Base-by-base conservation (phyloP, 2,329 filamentous ascomycete species). In the Botrytis deweyae region DNA sequence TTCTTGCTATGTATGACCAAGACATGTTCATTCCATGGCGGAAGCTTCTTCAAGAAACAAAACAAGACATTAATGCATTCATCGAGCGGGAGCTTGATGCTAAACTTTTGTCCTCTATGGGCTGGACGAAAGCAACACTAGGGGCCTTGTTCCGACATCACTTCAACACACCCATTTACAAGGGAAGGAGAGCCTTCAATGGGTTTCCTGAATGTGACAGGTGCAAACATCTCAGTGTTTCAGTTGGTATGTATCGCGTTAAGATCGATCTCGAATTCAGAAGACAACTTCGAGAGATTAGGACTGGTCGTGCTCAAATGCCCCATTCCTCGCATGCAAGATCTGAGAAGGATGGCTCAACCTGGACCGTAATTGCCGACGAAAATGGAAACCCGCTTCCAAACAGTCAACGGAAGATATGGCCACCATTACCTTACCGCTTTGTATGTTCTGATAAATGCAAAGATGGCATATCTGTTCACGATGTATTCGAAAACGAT, bases 1-100 rank as follows among this genome's bases (percentile, higher is more conserved):
- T 10, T 72, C 59, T 72, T 40, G 70, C 59, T 5, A 72, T 72
- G 44, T 52, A 64, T 20, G 70, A 72, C 46, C 42, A 49, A 8
- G 61, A 65, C 4, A 42, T 64, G 42, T 65, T 58, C 14, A 36
- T 58, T 42, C 10, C 10, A 55, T 72, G 70, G 70, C 59, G 36
- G 22, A 44, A 2, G 20, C 59, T 72, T 12, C 36, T 72, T 38
- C 59, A 42, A 18, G 70, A 55, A 42, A n/a, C n/a, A 4, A 25
- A 64, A 25, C 44, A 66, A 65, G 46, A 72, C 6, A 72, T 65
- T 14, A 36, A 58, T 65, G 25, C 2, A 4, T 72, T 72, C 22
- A 58, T 72, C 20, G 36, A 72, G 33, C 70, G 46, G 44, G 70
- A 58, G n/a, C 29, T 72, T 3, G 42, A n/a, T 12, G 70, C 36